Evolutionary conservation across 202 grass and related monocot genomes (phyloP), one percentile per base, ranked within the genome.

Genomic region (Zizania palustris): DNA sequence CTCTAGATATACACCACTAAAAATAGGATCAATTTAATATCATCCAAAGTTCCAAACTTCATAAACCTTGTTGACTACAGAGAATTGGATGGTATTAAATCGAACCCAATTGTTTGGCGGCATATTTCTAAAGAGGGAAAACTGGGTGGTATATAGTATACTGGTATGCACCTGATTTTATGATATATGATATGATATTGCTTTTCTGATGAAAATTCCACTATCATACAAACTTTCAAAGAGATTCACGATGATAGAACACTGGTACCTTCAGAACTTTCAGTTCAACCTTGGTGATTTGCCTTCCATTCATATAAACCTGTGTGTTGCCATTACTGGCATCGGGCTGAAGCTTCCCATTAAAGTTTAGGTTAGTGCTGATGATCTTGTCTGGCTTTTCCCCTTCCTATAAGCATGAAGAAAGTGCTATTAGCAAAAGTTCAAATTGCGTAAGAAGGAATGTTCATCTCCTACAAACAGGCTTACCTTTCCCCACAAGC

Each of bases 241-340:
- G 6, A 67, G 43, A 45, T 8, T 11, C 11, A 18, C 19, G 55
- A 51, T 64, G 59, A 41, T 28, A 35, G 20, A 48, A 15, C 50
- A 81, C 35, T 4, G 0, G 14, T 82, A 97, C 95, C 91, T 79
- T 92, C 39, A 98, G 68, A 74, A 92, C 73, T 80, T 49, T 92
- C 67, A 87, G 76, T 78, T 98, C 95, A 40, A 80, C 69, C 69
- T 88, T 98, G 67, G 91, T 98, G 41, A 98, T 89, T 80, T 98
- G 85, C 21, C 95, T 82, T n/a, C 95, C 95, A 62, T 98, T 98
- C 12, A 94, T 88, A 80, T 75, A 98, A 67, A 95, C 95, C 80
- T 88, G 69, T n/a, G 95, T 92, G 37, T 78, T 98, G 46, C 95
- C 95, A 50, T 92, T 95, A 76, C 95, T 95, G 7, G 95, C 91